Base-by-base conservation (phyloP, 164 flowering plant species). In the Tinospora cordifolia region DNA sequence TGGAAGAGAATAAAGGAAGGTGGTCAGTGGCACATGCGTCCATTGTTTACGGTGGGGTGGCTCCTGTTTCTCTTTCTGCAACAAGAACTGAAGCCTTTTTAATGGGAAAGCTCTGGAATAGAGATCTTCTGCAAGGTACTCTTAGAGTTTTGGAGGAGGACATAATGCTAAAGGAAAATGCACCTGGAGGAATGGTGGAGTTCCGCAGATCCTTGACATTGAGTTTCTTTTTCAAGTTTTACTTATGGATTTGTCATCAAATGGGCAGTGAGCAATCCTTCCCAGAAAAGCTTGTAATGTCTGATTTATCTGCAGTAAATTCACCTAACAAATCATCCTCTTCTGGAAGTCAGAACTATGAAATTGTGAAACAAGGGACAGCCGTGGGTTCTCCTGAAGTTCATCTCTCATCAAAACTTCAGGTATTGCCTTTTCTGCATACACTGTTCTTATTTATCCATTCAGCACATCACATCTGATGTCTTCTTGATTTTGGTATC, bases 161-260 rank as follows among this genome's bases (percentile, higher is more conserved):
- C 77, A 77, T 95, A 70, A 47, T 80, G 46, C 77, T 95, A 25
- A 83, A 84, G 70, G 94, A 92, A 68, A 78, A 87, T 80, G 96
- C 98, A 46, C 99, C 98, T 0, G 99, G 99, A 66, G 99, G 98
- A 58, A 95, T 95, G 99, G 93, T 92, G 60, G 99, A 95, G 79
- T 95, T 95, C 65, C 89, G 98, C 24, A 88, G 73, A 70, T 95
- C 99, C n/a, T 80, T 95, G 58, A 89, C 85, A 0, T 76, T 83
- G 21, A 89, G 99, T 73, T 94, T 94, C 81, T 90, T 92, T 82
- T 94, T 94, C 76, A 94, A 94, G 73, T 94, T 90, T 76, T 90
- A 81, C 79, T 63, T 92, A 60, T 90, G 95, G 97, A 90, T 92
- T 67, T 88, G 86, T 69, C 82, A 81, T 73, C 87, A 90, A 66